Conservation (phyloP, 2,329 filamentous ascomycete genomes). For the Emydomyces testavorans region DNA sequence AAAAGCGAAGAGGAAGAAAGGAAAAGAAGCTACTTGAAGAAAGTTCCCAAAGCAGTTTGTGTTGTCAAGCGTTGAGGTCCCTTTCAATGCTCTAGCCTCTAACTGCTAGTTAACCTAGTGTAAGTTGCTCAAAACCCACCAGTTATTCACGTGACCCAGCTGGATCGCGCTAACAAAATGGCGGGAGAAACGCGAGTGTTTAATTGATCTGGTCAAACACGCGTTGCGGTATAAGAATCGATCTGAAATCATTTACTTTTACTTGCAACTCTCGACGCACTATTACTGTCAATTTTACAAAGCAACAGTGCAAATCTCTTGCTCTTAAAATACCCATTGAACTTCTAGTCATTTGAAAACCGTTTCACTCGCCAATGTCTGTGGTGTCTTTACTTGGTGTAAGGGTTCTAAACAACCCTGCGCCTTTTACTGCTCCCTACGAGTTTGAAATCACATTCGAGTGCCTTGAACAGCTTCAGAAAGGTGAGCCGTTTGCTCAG, state of each 20-base stretch:
- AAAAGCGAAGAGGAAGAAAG: not conserved
- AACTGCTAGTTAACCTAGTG: no score
- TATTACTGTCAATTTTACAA: not conserved
- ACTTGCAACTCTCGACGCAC: not conserved
- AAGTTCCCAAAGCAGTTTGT: not conserved
- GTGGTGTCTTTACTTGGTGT: constrained; percentile 93
- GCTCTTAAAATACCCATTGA: not conserved
- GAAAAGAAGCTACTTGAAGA: not conserved
- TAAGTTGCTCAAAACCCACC: no score
- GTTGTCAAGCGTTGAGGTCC: not conserved
- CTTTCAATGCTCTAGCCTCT: no score
- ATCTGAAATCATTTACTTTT: not conserved
- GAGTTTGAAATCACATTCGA: constrained; percentile 99
- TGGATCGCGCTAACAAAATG: constrained; percentile 4
- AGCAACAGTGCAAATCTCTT: no score
- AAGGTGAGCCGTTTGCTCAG: constrained; percentile 46
- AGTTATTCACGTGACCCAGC: constrained; percentile 3
- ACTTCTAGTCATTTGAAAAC: not conserved
- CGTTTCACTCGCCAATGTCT: constrained; percentile 53
- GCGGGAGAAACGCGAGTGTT: constrained; percentile 3
- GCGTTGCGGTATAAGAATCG: not conserved
- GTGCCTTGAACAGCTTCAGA: constrained; percentile 86
- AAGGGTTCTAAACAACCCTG: constrained; percentile 93
- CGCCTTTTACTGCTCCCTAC: constrained; percentile 83
- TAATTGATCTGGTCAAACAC: constrained; percentile 5